phyloP scores from a whole-genome alignment of 495 filamentous ascomycete genomes.

The Xylaria curta region DNA sequence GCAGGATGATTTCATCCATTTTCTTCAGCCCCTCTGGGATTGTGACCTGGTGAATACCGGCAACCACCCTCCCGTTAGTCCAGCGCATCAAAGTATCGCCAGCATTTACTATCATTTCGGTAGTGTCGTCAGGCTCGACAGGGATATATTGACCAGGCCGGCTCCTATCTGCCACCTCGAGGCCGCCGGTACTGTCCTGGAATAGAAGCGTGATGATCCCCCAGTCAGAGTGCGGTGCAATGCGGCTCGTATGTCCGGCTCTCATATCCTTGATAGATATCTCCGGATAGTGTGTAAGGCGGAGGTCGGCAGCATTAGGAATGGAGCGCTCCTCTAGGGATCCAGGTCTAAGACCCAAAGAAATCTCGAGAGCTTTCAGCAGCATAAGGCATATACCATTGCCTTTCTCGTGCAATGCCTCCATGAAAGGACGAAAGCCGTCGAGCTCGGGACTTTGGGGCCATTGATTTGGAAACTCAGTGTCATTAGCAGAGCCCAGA shows the following conservation, averaged over 20 bases:
- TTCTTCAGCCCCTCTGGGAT: constrained; percentile 17
- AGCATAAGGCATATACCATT: constrained; percentile 31
- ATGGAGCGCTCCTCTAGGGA: constrained; percentile 22
- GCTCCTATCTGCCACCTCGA: constrained; percentile 57
- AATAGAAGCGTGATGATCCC: constrained; percentile 51
- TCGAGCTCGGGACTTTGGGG: constrained; percentile 30
- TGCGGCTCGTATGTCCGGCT: constrained; percentile 20
- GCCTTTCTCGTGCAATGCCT: constrained; percentile 34
- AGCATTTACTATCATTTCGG: constrained; percentile 56
- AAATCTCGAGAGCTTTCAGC: constrained; percentile 34
- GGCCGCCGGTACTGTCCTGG: constrained; percentile 49
- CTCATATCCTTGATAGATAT: constrained; percentile 45
- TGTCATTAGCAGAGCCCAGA: constrained; percentile 34
- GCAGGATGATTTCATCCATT: not conserved
- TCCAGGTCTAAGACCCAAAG: constrained; percentile 21
- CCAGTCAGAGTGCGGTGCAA: constrained; percentile 51
- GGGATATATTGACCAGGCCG: constrained; percentile 51
- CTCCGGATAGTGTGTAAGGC: constrained; percentile 66
- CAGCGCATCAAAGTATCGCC: constrained; percentile 45
- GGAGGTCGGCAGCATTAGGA: constrained; percentile 50
- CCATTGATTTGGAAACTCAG: constrained; percentile 41
- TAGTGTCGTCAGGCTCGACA: constrained; percentile 44
- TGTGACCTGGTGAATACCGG: constrained; percentile 27
- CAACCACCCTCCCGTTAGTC: constrained; percentile 32
- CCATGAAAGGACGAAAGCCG: constrained; percentile 41